Conservation (phyloP, 2,329 filamentous ascomycete genomes). For the Cladosporium colombiae region DNA sequence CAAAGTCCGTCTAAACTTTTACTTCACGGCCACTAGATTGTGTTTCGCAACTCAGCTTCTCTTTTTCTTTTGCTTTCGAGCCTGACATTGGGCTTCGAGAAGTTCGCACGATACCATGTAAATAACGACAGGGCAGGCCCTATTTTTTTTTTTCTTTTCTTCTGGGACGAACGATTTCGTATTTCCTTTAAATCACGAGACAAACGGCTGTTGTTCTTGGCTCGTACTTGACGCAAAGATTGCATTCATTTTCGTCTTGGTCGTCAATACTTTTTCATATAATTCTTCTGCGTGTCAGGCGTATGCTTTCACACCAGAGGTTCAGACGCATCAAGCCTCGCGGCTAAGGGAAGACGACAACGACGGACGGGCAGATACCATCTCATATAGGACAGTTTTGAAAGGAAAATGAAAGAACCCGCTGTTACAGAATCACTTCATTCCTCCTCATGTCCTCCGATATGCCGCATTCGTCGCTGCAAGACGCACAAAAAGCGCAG, state of each 20-base stretch:
- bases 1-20: conserved; percentile 45
- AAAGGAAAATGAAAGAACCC: not conserved
- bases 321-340: not conserved
- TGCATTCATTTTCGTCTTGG: not conserved
- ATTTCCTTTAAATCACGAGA: not conserved
- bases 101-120: not conserved
- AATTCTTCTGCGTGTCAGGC: not conserved
- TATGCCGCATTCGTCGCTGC: too few species aligned
- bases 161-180: not conserved
- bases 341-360: not conserved
- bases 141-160: not conserved
- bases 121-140: not conserved
- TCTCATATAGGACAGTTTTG: not conserved
- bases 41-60: not conserved
- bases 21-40: not conserved
- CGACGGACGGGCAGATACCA: not conserved
- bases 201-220: not conserved
- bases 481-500: too few species aligned
- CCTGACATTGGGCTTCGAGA: not conserved
- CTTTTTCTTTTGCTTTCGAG: not conserved
- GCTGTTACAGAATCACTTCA: not conserved
- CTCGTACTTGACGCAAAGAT: not conserved
- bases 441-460: not conserved
- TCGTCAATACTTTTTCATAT: not conserved
- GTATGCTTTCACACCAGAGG: not conserved